A percentile compares a stretch with the other conserved stretches of the same genome.
Conservation (phyloP, 176 grass and related monocot species). For the Eragrostis curvula region DNA sequence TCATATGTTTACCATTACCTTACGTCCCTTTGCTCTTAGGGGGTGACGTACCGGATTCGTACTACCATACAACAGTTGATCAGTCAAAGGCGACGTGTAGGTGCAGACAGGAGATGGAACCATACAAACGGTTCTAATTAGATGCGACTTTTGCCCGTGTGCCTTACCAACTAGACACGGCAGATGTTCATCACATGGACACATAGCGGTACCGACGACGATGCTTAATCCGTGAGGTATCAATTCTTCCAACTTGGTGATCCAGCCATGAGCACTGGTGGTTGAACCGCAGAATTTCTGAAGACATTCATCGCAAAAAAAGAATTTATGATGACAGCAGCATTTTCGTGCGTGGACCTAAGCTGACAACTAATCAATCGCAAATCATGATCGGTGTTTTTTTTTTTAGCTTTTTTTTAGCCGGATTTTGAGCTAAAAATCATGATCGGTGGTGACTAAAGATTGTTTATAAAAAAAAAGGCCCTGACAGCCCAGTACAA, state of each 20-base stretch:
- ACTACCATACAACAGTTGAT: background rate
- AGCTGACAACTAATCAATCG: background rate
- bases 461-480: background rate
- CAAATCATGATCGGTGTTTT: too few relatives aligned
- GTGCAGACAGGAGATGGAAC: background rate
- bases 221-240: background rate
- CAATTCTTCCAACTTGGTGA: background rate
- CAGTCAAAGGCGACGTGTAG: background rate
- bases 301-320: too few relatives aligned
- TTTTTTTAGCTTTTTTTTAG: too few relatives aligned
- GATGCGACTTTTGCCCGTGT: background rate
- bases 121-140: background rate
- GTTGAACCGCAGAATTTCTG: background rate
- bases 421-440: too few relatives aligned
- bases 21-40: background rate
- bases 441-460: too few relatives aligned
- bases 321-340: background rate
- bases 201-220: background rate
- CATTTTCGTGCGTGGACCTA: background rate
- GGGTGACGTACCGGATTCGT: background rate
- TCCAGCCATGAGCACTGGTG: background rate
- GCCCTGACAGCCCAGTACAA: background rate
- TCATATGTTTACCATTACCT: background rate
- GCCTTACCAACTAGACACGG: background rate
- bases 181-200: background rate